phyloP scores from a whole-genome alignment of 2,329 filamentous ascomycete genomes.

The Atkinsonella texensis region DNA sequence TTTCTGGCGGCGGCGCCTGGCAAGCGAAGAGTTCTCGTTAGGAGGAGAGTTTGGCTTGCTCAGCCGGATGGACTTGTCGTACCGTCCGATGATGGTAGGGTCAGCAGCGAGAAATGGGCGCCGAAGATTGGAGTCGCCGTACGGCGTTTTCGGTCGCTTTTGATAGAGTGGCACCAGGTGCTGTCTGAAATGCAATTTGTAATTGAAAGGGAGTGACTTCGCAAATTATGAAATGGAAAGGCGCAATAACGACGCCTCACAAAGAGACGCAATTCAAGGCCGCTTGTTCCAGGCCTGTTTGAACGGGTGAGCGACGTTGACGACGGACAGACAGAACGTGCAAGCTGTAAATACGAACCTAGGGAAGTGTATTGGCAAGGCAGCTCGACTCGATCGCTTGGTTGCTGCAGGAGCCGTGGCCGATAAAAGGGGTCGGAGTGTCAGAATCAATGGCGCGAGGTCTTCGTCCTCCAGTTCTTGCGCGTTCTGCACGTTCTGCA shows the following conservation, averaged over 20 bases:
- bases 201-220: too few relatives aligned
- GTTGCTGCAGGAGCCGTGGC: not conserved
- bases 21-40: not conserved
- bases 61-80: not conserved
- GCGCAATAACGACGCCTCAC: too few relatives aligned
- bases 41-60: not conserved
- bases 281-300: not conserved
- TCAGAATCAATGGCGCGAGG: not conserved
- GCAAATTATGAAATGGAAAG: too few relatives aligned
- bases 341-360: not conserved
- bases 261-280: not conserved
- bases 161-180: not conserved
- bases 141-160: not conserved
- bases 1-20: not conserved
- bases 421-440: not conserved
- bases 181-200: too few relatives aligned
- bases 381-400: not conserved
- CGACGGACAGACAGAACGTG: not conserved
- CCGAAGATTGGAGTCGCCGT: not conserved
- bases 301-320: not conserved
- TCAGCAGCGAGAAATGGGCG: too few relatives aligned
- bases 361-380: not conserved
- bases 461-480: too few relatives aligned
- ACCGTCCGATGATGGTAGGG: not conserved
- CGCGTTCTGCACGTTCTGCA: too few relatives aligned